Evolutionary conservation across 257 asterid species (phyloP), one percentile per base, ranked within the genome.

Genomic region (Capsicum baccatum): DNA sequence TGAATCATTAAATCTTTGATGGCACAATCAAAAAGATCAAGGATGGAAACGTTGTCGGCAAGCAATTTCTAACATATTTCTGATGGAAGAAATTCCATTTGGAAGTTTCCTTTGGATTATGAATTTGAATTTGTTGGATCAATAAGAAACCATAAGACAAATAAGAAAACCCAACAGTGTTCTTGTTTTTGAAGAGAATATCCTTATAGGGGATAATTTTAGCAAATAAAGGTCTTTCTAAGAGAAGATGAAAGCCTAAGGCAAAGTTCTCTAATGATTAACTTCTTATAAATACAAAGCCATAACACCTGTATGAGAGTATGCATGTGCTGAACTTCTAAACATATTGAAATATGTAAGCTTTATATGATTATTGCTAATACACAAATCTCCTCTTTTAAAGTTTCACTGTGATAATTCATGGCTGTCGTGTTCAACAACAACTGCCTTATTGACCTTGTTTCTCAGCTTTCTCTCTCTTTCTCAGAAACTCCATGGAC

Each of bases 181-280:
- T 76, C 50, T 78, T 14, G 21, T 33, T 15, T 78, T 78, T 78
- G 50, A 78, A 78, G 64, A 78, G 64, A 78, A 78, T 13, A 78
- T 54, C 81, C 9, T 9, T 78, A 26, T 39, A 50, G 19, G 33
- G 21, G 79, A 69, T 42, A 42, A 15, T 69, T 69, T 11, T 69
- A 69, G 13, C 55, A 69, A 16, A 69, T n/a, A 8, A 26, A 69
- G 21, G 48, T 78, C 64, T 54, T 78, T 54, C 64, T 26, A 12
- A 8, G 80, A 74, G 63, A 26, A 26, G 64, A 76, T 26, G 64
- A 26, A 78, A 76, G 48, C 9, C 64, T 14, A 26, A 21, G 63
- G 63, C 63, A 54, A 78, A 14, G 50, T 26, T 26, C 44, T 78
- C 48, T 14, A 54, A 10, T 76, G 63, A 52, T 15, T 7, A 74